Evolutionary conservation across 495 filamentous ascomycete genomes (phyloP), one percentile per base, ranked within the genome.

Genomic region (Melanomma pulvis-pyrius): DNA sequence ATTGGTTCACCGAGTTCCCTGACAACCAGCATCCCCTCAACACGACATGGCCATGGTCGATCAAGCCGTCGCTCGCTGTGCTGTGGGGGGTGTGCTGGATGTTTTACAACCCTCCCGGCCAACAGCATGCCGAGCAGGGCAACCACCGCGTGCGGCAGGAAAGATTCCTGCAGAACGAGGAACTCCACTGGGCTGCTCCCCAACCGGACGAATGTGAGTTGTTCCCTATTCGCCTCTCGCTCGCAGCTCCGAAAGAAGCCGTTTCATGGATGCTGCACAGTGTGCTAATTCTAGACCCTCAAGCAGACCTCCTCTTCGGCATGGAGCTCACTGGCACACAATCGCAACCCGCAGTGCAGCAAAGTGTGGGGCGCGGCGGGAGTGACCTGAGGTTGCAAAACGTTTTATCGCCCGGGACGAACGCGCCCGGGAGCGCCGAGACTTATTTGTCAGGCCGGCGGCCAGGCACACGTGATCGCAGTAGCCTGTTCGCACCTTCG

Each of bases 1-100:
- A 11, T 19, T 77, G 73, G 74, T 78, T 75, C 69, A 68, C 67
- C 24, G 76, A 78, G 59, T 78, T 68, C 41, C 75, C 78, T 0
- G 73, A 78, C 71, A 70, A 73, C 21, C 71, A 69, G 26, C 76
- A 75, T 25, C 80, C 81, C 9, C 65, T 78, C n/a, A 82, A 76
- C 68, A 82, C 82, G 1, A 84, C 81, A 49, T 81, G 79, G 81
- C 81, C 82, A 21, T 84, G 82, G 82, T 79, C 73, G 29, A 78
- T 84, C 66, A 74, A 75, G 65, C 81, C 82, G 1, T 75, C 80
- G 25, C 73, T 84, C 25, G 75, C 82, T 39, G 80, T 84, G 25
- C 69, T 84, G 56, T 84, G 82, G 82, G 82, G 82, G 9, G 81
- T 84, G 6, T 84, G 82, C 63, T 84, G 82, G 82, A 83, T 82